Evolutionary conservation across 148 eudicot species (phyloP).

Genomic region (Persicaria tinctoria): DNA sequence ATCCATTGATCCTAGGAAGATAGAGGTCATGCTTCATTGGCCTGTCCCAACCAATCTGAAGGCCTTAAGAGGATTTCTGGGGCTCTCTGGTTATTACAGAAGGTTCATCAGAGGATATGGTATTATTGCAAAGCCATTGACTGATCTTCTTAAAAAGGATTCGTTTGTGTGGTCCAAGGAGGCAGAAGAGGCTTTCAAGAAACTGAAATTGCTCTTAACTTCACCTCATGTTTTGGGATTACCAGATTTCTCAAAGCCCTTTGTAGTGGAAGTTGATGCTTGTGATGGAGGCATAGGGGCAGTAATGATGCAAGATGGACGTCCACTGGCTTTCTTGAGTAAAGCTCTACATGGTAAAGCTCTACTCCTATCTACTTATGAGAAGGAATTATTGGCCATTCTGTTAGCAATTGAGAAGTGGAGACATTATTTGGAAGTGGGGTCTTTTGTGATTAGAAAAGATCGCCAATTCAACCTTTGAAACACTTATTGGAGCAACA

Average conservation of each 20-base stretch:
- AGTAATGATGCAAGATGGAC: conserved; percentile 1
- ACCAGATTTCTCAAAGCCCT: background rate
- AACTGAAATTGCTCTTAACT: background rate
- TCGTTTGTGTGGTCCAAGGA: background rate
- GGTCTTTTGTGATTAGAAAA: no score
- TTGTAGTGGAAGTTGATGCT: conserved; percentile 14
- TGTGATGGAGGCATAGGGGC: background rate
- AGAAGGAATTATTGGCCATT: conserved; percentile 16
- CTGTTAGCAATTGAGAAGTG: conserved; percentile 7
- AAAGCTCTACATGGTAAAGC: background rate
- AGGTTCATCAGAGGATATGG: conserved; percentile 8
- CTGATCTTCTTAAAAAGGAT: background rate
- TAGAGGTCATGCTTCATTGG: background rate
- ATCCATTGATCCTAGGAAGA: background rate
- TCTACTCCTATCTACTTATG: background rate
- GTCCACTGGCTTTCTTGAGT: conserved; percentile 12
- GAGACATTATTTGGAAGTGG: background rate
- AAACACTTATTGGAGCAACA: conserved; percentile 11
- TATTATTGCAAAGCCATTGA: background rate
- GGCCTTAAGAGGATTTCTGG: background rate
- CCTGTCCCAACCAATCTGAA: background rate
- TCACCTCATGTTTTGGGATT: background rate
- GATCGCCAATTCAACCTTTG: conserved; percentile 13
- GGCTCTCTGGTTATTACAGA: background rate
- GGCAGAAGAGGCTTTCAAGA: background rate